Percentiles rank a stretch among this genome's conserved stretches.
Conservation (phyloP, 345 rosid genomes). For the Citropsis articulata region DNA sequence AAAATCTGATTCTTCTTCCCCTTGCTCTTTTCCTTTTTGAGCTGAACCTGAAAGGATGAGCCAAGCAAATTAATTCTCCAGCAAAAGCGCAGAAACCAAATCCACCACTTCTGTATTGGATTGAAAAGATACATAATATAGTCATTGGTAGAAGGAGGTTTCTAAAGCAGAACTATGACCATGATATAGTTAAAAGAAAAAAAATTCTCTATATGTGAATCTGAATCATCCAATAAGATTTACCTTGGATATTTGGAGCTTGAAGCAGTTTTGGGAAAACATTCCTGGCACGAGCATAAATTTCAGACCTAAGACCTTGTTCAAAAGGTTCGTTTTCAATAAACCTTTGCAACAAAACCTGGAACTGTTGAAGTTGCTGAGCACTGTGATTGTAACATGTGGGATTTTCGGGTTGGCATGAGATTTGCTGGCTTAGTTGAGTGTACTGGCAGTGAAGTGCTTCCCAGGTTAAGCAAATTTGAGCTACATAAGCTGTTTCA, state of each 20-base stretch:
- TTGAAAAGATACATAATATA: not conserved
- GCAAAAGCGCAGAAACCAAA: constrained; percentile 8
- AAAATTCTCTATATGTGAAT: not conserved
- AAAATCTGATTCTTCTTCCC: constrained; percentile 52
- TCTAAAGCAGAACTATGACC: not conserved
- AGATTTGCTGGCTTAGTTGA: constrained; percentile 67
- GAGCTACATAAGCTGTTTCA: constrained; percentile 88
- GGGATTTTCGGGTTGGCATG: constrained; percentile 57
- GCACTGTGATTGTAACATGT: constrained; percentile 76
- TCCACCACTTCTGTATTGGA: not conserved
- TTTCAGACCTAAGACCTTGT: constrained; percentile 67
- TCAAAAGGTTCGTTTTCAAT: constrained; percentile 94
- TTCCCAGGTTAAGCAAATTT: constrained; percentile 96
- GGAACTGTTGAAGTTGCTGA: constrained; percentile 85
- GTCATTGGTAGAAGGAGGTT: not conserved
- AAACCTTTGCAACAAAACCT: constrained; percentile 83
- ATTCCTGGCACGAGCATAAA: constrained; percentile 71
- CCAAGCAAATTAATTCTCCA: constrained; percentile 15
- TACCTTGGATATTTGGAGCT: constrained; percentile 82
- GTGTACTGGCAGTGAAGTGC: constrained; percentile 93
- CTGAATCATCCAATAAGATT: not conserved
- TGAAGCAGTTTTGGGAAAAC: constrained; percentile 80
- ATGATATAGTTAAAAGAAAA: not conserved
- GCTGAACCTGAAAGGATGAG: constrained; percentile 50
- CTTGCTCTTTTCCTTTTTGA: constrained; percentile 34